These are phyloP conservation scores for Macrotyloma uniflorum DNA, from an alignment of 306 rosid genomes.

Conservation along the genomic window DNA sequence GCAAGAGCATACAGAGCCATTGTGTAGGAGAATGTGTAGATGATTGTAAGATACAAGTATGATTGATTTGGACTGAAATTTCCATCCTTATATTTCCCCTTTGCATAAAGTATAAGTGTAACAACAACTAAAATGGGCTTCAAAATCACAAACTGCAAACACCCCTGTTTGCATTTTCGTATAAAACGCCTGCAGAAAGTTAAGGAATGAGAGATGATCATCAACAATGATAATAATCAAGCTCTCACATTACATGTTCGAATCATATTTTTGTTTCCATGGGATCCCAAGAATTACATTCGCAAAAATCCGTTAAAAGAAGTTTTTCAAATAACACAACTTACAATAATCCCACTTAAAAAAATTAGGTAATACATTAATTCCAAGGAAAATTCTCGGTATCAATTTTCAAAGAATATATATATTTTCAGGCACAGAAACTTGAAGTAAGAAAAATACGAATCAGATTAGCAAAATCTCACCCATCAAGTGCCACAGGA, in stretches of 20 bases:
- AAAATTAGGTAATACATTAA: background rate
- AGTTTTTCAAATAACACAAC: background rate
- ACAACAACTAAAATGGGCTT: conserved; percentile 79
- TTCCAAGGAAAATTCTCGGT: background rate
- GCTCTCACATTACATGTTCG: background rate
- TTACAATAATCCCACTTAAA: background rate
- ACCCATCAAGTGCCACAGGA: conserved; percentile 87
- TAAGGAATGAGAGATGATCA: conserved; percentile 31
- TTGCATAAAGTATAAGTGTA: conserved; percentile 74
- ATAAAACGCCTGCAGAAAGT: conserved; percentile 78
- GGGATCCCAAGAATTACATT: conserved; percentile 8
- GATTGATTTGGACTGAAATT: conserved; percentile 87
- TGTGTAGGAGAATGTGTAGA: conserved; percentile 82
- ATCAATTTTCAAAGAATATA: conserved; percentile 1
- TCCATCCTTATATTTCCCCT: conserved; percentile 89
- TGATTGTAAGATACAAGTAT: conserved; percentile 83
- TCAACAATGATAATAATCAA: conserved; percentile 25
- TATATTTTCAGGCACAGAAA: conserved; percentile 3
- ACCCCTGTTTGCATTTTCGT: conserved; percentile 93
- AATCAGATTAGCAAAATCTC: conserved; percentile 35
- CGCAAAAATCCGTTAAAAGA: background rate
- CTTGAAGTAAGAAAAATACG: background rate
- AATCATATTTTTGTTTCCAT: conserved; percentile 2
- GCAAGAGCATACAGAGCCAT: conserved; percentile 87
- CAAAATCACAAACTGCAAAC: conserved; percentile 90